Evolutionary conservation across 331 rosid species (phyloP), one percentile per base, ranked within the genome.

Genomic region (Prunus yedoensis): DNA sequence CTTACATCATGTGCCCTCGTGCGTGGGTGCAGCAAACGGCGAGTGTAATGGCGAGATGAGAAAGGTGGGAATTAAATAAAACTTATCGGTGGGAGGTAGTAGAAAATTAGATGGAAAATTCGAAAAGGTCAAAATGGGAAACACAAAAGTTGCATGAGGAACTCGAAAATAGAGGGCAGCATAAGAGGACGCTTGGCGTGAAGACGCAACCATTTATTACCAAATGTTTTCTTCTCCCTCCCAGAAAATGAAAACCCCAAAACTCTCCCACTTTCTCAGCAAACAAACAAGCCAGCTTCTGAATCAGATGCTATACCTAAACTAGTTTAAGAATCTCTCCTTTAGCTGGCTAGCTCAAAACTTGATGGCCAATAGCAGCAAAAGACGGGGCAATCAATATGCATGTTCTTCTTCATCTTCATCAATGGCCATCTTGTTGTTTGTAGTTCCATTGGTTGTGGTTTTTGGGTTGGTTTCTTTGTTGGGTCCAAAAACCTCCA

Each of bases 121-220:
- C 6, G 11, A 3, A 38, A 64, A 68, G 93, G 93, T 88, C 14
- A 87, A 28, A 85, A 81, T 3, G 0, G 93, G 91, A 75, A 89
- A 12, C 27, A 23, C 23, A 74, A 80, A 89, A 53, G 65, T 85
- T 92, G 99, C 97, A 92, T 94, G 97, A 73, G 64, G n/a, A 74
- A 76, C 85, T 74, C 85, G 62, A 68, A 76, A 60, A 21, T 79
- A 82, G 74, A 85, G 91, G 78, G 10, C 9, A 32, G 58, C 49
- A 61, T 53, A 71, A 21, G 82, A 79, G 58, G 89, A 86, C 91
- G 90, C 87, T 71, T 90, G 96, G 92, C 88, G 77, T 74, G 77
- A 70, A 3, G 78, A 59, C 21, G 65, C 77, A 83, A 72, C 93
- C 77, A 87, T 88, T 83, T 82, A 86, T 83, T 76, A 84, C 90